phyloP scores from a whole-genome alignment of 75 land plant species.

The Chamaecyparis obtusa region DNA sequence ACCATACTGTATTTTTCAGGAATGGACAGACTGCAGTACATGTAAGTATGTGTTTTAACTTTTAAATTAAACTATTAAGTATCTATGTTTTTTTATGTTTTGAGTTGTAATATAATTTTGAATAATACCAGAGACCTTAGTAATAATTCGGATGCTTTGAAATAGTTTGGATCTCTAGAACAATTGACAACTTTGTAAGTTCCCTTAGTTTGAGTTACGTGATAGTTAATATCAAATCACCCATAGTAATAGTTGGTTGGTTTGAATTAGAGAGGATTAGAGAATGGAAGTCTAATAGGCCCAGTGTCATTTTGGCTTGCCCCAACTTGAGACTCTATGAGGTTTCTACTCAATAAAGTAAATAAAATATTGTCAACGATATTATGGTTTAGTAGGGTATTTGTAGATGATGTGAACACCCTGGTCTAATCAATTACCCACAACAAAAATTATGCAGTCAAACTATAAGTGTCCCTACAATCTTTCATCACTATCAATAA shows the following conservation, averaged over 20 bases:
- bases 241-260: constrained; percentile 8
- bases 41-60: no score
- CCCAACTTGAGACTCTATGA: constrained; percentile 54
- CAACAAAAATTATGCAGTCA: no score
- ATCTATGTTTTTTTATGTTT: background rate
- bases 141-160: constrained; percentile 52
- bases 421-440: background rate
- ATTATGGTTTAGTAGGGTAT: background rate
- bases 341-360: background rate
- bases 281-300: constrained; percentile 40
- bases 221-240: constrained; percentile 2
- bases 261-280: constrained; percentile 23
- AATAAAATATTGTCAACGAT: background rate
- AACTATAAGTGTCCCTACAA: background rate
- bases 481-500: background rate
- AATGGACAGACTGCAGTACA: constrained; percentile 46
- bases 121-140: constrained; percentile 45
- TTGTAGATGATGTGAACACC: background rate
- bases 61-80: background rate
- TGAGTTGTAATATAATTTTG: background rate
- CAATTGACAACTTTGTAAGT: constrained; percentile 62
- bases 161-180: constrained; percentile 40
- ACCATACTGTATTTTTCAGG: constrained; percentile 51
- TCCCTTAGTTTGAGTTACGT: background rate
- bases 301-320: constrained; percentile 38